A percentile compares a stretch with the other conserved stretches of the same genome.
Evolutionary conservation across 805 yeast genomes (phyloP).

Genomic region (Priceomyces fermenticarens): DNA sequence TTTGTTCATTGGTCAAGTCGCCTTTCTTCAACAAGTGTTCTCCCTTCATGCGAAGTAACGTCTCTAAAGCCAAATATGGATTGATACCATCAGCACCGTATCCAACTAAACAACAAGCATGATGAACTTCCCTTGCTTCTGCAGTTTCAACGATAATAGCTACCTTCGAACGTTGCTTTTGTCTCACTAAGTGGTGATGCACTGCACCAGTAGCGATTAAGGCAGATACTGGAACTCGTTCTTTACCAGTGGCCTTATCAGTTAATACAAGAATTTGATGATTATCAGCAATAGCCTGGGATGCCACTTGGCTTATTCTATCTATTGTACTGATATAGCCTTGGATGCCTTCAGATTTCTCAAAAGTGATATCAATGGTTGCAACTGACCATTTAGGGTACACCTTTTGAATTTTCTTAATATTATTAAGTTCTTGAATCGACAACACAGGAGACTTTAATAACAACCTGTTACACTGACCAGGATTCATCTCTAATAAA

Average conservation of each 20-base stretch:
- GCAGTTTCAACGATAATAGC: slow-evolving; percentile 91
- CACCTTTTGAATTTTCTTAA: slow-evolving; percentile 66
- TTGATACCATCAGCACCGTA: slow-evolving; percentile 96
- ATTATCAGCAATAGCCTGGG: slow-evolving; percentile 74
- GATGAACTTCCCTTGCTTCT: slow-evolving; percentile 97
- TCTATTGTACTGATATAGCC: slow-evolving; percentile 87
- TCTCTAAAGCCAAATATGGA: slow-evolving; percentile 91
- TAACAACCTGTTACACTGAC: slow-evolving; percentile 85
- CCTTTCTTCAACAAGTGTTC: slow-evolving; percentile 66
- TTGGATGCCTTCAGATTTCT: slow-evolving; percentile 73
- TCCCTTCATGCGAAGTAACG: slow-evolving; percentile 76
- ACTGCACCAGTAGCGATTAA: slow-evolving; percentile 95
- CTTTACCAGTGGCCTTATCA: slow-evolving; percentile 60
- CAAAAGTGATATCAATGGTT: slow-evolving; percentile 84
- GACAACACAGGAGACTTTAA: slow-evolving; percentile 81
- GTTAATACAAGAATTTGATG: slow-evolving; percentile 73
- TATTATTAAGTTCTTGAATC: slow-evolving; percentile 69
- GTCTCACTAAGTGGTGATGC: slow-evolving; percentile 93
- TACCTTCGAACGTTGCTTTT: slow-evolving; percentile 93
- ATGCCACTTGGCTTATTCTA: slow-evolving; percentile 82
- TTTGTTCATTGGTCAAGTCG: slow-evolving; percentile 53
- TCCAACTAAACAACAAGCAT: slow-evolving; percentile 89
- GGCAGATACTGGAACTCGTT: slow-evolving; percentile 78
- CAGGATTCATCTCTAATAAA: slow-evolving; percentile 84
- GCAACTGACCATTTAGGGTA: slow-evolving; percentile 86